Evolutionary conservation across 2,329 filamentous ascomycete species (phyloP).

Genomic region (Drechslera avenae): DNA sequence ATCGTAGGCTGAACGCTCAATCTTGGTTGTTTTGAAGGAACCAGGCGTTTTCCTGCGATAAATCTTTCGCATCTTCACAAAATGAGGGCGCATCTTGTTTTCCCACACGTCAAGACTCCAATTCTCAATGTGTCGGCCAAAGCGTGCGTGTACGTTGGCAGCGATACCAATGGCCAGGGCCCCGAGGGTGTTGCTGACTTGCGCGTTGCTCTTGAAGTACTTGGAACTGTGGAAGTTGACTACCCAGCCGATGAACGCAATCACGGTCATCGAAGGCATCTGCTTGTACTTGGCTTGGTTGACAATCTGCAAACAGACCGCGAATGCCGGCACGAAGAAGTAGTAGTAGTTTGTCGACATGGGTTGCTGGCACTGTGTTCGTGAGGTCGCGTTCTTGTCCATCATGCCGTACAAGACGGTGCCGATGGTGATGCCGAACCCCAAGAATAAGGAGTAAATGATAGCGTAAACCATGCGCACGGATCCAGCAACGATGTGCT

Average conservation of each 20-base stretch:
- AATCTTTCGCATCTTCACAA: conserved; percentile 35
- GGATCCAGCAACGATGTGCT: conserved; percentile 56
- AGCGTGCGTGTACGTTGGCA: conserved; percentile 77
- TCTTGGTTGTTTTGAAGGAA: conserved; percentile 14
- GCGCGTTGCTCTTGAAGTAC: conserved; percentile 70
- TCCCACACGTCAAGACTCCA: conserved; percentile 61
- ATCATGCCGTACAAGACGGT: conserved; percentile 57
- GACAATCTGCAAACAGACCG: conserved; percentile 74
- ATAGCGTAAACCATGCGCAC: conserved; percentile 60
- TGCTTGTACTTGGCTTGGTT: conserved; percentile 84
- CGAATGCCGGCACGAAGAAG: conserved; percentile 74
- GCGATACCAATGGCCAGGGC: conserved; percentile 77
- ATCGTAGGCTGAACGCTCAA: conserved; percentile 29
- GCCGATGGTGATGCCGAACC: conserved; percentile 58
- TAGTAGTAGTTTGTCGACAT: conserved; percentile 65
- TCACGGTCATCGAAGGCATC: conserved; percentile 74
- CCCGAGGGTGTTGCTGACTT: conserved; percentile 78
- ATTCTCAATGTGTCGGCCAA: conserved; percentile 65
- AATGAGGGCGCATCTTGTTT: conserved; percentile 51
- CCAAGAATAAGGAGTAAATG: conserved; percentile 59
- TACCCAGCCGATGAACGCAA: conserved; percentile 74
- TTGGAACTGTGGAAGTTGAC: conserved; percentile 75
- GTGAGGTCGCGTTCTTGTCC: conserved; percentile 53
- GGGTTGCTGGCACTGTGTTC: conserved; percentile 51
- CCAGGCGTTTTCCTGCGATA: conserved; percentile 31